Percentiles rank a stretch among this genome's conserved stretches.
Conservation (phyloP, 2,329 filamentous ascomycete genomes). For the Scedosporium boydii region DNA sequence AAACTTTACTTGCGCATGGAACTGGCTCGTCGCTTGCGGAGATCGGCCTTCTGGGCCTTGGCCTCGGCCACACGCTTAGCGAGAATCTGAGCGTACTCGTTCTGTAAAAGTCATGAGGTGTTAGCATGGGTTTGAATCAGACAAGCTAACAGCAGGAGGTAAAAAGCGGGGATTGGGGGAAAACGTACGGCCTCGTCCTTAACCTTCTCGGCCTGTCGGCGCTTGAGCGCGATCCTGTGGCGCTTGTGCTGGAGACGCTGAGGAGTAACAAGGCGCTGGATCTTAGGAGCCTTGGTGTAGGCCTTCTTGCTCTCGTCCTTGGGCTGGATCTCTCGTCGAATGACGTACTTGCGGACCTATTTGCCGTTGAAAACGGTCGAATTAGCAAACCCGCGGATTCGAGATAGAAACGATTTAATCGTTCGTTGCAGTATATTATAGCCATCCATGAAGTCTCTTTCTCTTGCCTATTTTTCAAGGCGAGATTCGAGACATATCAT, state of each 20-base stretch:
- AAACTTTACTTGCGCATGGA: slow-evolving; percentile 75
- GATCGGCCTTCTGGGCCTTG: slow-evolving; percentile 87
- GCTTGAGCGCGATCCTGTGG: slow-evolving; percentile 95
- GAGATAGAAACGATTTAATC: too few relatives aligned
- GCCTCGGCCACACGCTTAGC: slow-evolving; percentile 96
- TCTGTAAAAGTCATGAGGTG: slow-evolving; percentile 41
- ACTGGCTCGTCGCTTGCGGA: slow-evolving; percentile 93
- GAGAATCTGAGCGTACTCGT: slow-evolving; percentile 92
- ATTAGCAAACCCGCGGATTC: slow-evolving; percentile 21
- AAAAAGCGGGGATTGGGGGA: neutral
- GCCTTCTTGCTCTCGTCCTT: slow-evolving; percentile 96
- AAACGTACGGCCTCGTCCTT: slow-evolving; percentile 95
- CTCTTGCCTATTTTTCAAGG: neutral
- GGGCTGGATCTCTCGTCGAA: slow-evolving; percentile 93
- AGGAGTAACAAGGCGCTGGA: slow-evolving; percentile 98
- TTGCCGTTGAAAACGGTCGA: slow-evolving; percentile 5
- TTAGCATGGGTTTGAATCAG: slow-evolving; percentile 17
- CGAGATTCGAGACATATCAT: slow-evolving; percentile 8
- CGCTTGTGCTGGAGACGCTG: slow-evolving; percentile 99
- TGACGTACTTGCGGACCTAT: slow-evolving; percentile 98
- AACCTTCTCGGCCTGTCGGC: slow-evolving; percentile 89
- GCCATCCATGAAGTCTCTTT: slow-evolving; percentile 1
- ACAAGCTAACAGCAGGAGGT: neutral
- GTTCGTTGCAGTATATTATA: neutral
- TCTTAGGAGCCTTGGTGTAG: slow-evolving; percentile 99